Evolutionary conservation across 352 stramenopile genomes (phyloP), one percentile per base, ranked within the genome.

Genomic region (Phytophthora agathidicida): DNA sequence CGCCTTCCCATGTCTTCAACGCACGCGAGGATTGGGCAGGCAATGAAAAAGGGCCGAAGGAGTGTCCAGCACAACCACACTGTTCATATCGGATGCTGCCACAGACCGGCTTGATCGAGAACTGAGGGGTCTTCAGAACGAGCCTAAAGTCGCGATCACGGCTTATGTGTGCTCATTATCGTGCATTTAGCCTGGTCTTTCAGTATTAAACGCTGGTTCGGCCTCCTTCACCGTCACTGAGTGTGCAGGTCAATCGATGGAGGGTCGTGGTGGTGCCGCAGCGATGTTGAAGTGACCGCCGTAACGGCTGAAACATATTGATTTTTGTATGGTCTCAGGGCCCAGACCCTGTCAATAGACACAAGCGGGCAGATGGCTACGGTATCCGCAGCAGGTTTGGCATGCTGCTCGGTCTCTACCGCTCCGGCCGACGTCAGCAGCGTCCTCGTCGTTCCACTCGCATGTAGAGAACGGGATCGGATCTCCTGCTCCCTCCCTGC

Each of bases 301-400:
- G 55, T 58, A 56, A 63, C 54, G 54, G 43, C 22, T 50, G 33
- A 50, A 56, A 50, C n/a, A 26, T 36, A 33, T 63, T 44, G 23
- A 58, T 27, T 45, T 56, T 28, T 43, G 42, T 62, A 62, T 44
- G 52, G 11, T 37, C 4, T 1, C 2, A 6, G 3, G 26, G 26
- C 19, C 16, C 39, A 45, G 31, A 19, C 39, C 31, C 28, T 23
- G 35, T 20, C 35, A 47, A 56, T 55, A 55, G 7, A 3, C 46
- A 44, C 19, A n/a, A n/a, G n/a, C n/a, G n/a, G n/a, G n/a, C n/a
- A n/a, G n/a, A n/a, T n/a, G n/a, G n/a, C n/a, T n/a, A n/a, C n/a
- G n/a, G n/a, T n/a, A n/a, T n/a, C n/a, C n/a, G n/a, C n/a, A n/a
- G n/a, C n/a, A n/a, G n/a, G n/a, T 36, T 44, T 19, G 27, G 42